phyloP scores from a whole-genome alignment of 805 yeast genomes.

The Saccharomyces jurei region DNA sequence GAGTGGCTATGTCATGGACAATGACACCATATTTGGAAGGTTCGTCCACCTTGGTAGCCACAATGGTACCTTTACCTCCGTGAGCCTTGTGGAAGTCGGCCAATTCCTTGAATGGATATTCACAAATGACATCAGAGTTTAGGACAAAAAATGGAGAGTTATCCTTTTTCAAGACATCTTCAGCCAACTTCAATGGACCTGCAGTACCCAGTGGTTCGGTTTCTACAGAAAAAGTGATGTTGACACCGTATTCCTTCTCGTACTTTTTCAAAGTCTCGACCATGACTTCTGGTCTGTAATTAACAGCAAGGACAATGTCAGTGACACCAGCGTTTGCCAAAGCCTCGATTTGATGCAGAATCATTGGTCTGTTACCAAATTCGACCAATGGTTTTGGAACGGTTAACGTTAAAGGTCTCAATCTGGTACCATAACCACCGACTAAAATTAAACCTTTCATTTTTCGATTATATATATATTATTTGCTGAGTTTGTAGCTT shows the following conservation, averaged over 20 bases:
- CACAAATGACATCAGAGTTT: slow-evolving; percentile 98
- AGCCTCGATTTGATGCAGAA: slow-evolving; percentile 96
- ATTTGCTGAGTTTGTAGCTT: not conserved
- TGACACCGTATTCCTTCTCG: slow-evolving; percentile 90
- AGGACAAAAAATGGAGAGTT: slow-evolving; percentile 93
- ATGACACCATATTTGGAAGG: slow-evolving; percentile 99
- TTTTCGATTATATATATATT: slow-evolving; percentile 6
- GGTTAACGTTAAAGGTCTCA: slow-evolving; percentile 94
- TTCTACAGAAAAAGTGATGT: slow-evolving; percentile 94
- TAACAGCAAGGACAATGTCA: slow-evolving; percentile 95
- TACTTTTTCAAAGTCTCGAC: slow-evolving; percentile 88
- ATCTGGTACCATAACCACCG: slow-evolving; percentile 99
- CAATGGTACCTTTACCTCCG: slow-evolving; percentile 97
- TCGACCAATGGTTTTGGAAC: slow-evolving; percentile 95
- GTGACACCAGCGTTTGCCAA: slow-evolving; percentile 97
- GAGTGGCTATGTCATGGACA: slow-evolving; percentile 91
- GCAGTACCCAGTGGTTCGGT: slow-evolving; percentile 99
- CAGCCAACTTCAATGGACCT: slow-evolving; percentile 97
- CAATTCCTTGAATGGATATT: slow-evolving; percentile 91
- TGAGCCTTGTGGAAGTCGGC: slow-evolving; percentile 89
- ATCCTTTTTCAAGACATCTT: slow-evolving; percentile 86
- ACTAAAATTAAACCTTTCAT: slow-evolving; percentile 97
- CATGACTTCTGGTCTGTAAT: slow-evolving; percentile 99
- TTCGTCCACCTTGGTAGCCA: slow-evolving; percentile 98
- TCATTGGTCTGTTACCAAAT: slow-evolving; percentile 99